Conservation (phyloP, 78 protist genomes). For the Chrysochromulina parva region DNA sequence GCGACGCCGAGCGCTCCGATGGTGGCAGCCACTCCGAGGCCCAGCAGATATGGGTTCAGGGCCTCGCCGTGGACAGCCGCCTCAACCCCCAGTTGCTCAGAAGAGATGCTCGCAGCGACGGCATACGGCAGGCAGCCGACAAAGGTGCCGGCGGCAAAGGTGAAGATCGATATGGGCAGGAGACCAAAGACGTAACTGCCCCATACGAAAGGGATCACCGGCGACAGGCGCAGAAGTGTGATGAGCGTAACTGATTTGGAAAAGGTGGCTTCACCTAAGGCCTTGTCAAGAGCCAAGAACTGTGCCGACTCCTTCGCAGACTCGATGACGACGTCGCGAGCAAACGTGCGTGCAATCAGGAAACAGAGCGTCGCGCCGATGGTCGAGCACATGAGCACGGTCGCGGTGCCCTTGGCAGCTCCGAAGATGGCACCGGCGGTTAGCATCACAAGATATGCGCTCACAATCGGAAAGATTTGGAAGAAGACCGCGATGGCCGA, state of each 20-base stretch:
- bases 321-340: neutral
- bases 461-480: neutral
- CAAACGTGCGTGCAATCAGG: neutral
- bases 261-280: neutral
- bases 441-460: neutral
- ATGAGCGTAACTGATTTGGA: neutral
- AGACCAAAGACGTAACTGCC: neutral
- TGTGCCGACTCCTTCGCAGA: neutral
- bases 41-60: neutral
- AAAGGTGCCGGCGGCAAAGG: neutral
- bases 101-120: neutral
- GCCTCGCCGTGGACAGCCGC: neutral
- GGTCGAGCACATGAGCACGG: neutral
- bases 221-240: neutral
- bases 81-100: neutral
- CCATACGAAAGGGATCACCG: neutral
- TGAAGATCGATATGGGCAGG: neutral
- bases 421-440: constrained; percentile 8
- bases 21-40: neutral
- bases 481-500: neutral
- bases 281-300: neutral
- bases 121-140: neutral
- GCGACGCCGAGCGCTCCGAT: neutral
- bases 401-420: neutral
- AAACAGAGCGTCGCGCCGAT: neutral